phyloP scores from a whole-genome alignment of 169 alveolate species.

The Plasmodium gallinaceum region DNA sequence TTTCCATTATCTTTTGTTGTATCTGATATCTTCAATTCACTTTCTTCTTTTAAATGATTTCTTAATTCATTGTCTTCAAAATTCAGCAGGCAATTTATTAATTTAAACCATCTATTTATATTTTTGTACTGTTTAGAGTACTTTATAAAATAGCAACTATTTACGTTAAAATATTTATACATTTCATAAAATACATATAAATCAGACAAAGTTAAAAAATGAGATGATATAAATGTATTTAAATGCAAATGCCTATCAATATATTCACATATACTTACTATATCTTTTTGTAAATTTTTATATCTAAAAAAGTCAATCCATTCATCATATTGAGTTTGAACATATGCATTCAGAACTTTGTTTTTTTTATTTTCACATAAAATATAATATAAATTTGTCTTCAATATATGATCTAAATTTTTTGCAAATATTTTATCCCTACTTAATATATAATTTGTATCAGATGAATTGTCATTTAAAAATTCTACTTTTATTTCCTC shows the following conservation, averaged over 20 bases:
- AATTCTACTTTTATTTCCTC: constrained; percentile 67
- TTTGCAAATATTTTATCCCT: constrained; percentile 67
- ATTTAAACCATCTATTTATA: constrained; percentile 59
- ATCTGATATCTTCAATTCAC: background rate
- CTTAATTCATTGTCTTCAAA: constrained; percentile 9
- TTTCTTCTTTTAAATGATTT: background rate
- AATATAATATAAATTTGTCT: constrained; percentile 46
- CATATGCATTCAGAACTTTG: constrained; percentile 12
- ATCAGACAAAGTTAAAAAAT: constrained; percentile 63
- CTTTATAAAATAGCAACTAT: background rate
- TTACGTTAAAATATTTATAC: constrained; percentile 42
- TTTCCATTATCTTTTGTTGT: constrained; percentile 6
- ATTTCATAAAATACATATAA: constrained; percentile 56
- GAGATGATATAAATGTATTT: constrained; percentile 28
- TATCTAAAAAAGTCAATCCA: constrained; percentile 54
- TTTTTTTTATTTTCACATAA: constrained; percentile 12
- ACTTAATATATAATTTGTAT: constrained; percentile 2
- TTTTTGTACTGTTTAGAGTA: constrained; percentile 30
- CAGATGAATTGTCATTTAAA: background rate
- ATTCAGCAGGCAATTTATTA: constrained; percentile 14
- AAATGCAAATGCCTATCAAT: constrained; percentile 59
- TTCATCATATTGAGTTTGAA: constrained; percentile 70
- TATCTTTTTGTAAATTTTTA: constrained; percentile 34
- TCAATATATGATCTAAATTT: constrained; percentile 35
- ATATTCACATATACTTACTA: constrained; percentile 26